Percentiles rank a stretch among this genome's conserved stretches.
Evolutionary conservation across 768 basidiomycete species (phyloP).

Genomic region (Pulveroboletus sp.): DNA sequence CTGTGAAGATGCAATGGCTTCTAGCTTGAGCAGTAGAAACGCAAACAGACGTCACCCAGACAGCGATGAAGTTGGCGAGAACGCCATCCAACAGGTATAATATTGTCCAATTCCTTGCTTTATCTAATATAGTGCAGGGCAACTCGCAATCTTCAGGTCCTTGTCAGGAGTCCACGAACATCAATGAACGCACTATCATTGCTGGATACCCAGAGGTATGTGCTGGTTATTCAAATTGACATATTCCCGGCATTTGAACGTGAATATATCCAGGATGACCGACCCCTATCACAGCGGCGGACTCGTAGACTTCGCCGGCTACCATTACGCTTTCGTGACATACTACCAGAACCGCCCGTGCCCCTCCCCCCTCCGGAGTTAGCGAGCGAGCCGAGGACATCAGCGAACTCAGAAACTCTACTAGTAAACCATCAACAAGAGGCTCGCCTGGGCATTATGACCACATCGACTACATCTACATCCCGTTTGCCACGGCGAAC

Average conservation of each 20-base stretch:
- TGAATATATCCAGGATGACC: not conserved
- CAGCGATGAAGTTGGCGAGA: too few species aligned
- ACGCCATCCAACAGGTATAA: too few species aligned
- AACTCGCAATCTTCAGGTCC: not conserved
- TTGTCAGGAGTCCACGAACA: not conserved
- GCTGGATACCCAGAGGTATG: not conserved
- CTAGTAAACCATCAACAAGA: too few species aligned
- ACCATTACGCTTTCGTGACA: not conserved
- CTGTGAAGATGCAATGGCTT: too few species aligned
- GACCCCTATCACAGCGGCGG: not conserved
- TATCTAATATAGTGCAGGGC: too few species aligned
- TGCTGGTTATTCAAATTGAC: not conserved
- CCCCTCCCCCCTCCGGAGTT: not conserved
- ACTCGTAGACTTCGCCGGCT: not conserved
- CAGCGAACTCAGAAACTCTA: not conserved
- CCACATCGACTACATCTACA: too few species aligned
- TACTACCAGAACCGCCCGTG: not conserved
- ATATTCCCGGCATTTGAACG: not conserved
- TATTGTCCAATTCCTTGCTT: too few species aligned
- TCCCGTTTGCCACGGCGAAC: too few species aligned
- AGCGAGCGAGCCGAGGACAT: not conserved
- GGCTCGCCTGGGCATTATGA: too few species aligned
- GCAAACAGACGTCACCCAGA: too few species aligned
- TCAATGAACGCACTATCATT: too few species aligned
- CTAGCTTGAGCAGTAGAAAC: too few species aligned